phyloP scores from a whole-genome alignment of 2,329 filamentous ascomycete species.

The Aciculosporium take region DNA sequence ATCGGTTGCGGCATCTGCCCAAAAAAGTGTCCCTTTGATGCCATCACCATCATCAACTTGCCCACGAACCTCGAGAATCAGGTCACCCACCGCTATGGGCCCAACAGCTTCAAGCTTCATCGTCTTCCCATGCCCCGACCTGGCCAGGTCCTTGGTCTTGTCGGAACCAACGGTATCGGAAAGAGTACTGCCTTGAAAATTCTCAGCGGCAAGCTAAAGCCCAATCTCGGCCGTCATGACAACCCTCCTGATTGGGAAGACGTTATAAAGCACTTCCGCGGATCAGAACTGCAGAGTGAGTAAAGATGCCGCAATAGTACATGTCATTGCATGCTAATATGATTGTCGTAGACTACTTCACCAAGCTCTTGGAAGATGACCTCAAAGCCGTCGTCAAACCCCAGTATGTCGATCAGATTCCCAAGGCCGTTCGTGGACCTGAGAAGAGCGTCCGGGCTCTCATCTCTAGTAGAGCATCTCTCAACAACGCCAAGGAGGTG shows the following conservation, averaged over 20 bases:
- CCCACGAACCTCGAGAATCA: constrained; percentile 97
- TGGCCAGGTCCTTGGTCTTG: constrained; percentile 87
- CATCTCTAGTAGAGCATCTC: constrained; percentile 59
- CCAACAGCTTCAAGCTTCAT: constrained; percentile 99
- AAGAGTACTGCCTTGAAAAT: constrained; percentile 99
- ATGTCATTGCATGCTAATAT: not conserved
- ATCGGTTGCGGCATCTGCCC: constrained; percentile 99
- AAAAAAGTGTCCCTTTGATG: constrained; percentile 97
- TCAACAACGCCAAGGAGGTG: constrained; percentile 71
- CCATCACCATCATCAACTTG: constrained; percentile 99
- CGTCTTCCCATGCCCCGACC: constrained; percentile 90
- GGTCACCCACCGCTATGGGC: constrained; percentile 95
- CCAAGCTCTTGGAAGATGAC: constrained; percentile 92
- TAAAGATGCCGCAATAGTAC: constrained; percentile 7
- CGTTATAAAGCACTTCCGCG: constrained; percentile 95
- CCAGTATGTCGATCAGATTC: constrained; percentile 97
- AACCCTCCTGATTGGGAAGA: constrained; percentile 99
- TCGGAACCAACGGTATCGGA: constrained; percentile 99
- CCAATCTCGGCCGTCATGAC: constrained; percentile 86
- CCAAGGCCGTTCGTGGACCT: constrained; percentile 72
- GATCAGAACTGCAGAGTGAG: constrained; percentile 91
- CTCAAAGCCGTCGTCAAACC: constrained; percentile 97
- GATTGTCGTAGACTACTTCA: constrained; percentile 64
- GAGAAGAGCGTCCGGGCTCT: constrained; percentile 68
- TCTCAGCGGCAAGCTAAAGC: constrained; percentile 95